Base-by-base conservation (phyloP, 176 grass and related monocot species). In the Miscanthus lutarioriparius region DNA sequence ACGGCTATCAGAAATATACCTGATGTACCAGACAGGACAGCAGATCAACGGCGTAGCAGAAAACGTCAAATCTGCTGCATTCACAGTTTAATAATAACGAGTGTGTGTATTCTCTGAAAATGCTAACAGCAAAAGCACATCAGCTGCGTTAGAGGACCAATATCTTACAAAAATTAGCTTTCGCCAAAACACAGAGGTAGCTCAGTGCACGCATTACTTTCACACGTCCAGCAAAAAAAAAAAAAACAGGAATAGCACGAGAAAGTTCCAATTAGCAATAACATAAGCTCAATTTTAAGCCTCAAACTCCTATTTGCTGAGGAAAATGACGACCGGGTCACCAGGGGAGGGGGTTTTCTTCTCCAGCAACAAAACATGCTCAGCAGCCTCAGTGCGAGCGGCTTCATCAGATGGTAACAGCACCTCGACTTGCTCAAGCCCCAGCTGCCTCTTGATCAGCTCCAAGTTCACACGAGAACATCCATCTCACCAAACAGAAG, bases 401-500 rank as follows among this genome's bases (percentile, higher is more conserved):
- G 39, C 38, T 12, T 76, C 69, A 74, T 91, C 74, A 44, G 44
- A 47, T 3, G 37, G 10, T 47, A 13, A 47, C 44, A 47, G 44
- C 44, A 47, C 44, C 44, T 47, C 44, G 65, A 87, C n/a, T 80
- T 87, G 85, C 7, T 87, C 81, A 41, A 90, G 78, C 40, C 90
- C 90, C 44, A 95, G 39, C 28, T 92, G 90, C 51, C 85, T 83
- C 64, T 80, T 92, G 77, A 90, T 88, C 63, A 92, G 63, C 20
- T 90, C 87, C 70, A 51, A 41, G 53, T 95, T 92, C 69, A 88
- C 78, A 33, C 39, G 44, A 95, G 79, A 65, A 95, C 87, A 16
- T 88, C 79, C 27, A 86, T 88, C 70, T 92, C 93, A 41, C 78
- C 87, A 74, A 84, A 95, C 22, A 85, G 93, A 58, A 92, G 82